A percentile compares a stretch with the other conserved stretches of the same genome.
These are phyloP conservation scores for Filobasidium uniguttulatum DNA, from an alignment of 1,284 basidiomycete species.

Conservation along the genomic window DNA sequence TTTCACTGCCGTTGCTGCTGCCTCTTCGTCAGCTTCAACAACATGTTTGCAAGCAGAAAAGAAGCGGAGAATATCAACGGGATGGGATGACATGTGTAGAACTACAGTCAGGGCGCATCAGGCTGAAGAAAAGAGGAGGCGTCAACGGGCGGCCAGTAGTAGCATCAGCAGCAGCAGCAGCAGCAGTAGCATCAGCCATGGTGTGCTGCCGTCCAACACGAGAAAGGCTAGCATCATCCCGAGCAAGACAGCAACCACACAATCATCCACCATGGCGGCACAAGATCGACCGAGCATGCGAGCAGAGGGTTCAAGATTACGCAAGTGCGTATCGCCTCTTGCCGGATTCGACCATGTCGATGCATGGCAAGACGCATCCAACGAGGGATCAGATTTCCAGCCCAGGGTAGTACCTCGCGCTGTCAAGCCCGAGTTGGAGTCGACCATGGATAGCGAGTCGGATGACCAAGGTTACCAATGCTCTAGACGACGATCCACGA, in stretches of 20 bases:
- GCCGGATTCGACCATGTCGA: too few relatives aligned
- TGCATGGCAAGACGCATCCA: too few relatives aligned
- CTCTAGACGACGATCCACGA: not conserved
- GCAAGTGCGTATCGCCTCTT: not conserved
- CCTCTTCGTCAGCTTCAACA: too few relatives aligned
- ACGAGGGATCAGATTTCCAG: too few relatives aligned
- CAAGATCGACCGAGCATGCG: not conserved
- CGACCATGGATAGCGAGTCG: not conserved
- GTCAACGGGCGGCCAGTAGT: not conserved
- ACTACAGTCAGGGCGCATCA: not conserved
- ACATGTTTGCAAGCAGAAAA: too few relatives aligned
- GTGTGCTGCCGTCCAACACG: too few relatives aligned
- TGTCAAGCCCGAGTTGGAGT: not conserved
- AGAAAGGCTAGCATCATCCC: too few relatives aligned
- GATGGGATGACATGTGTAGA: not conserved
- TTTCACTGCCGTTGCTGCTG: too few relatives aligned
- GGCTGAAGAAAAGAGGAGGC: not conserved
- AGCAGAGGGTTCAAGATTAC: not conserved
- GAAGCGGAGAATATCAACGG: not conserved
- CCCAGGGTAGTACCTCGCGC: too few relatives aligned
- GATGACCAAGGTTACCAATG: not conserved
- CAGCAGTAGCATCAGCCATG: not conserved
- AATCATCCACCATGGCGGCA: too few relatives aligned
- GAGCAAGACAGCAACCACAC: too few relatives aligned
- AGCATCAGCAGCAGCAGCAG: not conserved